Percentiles rank a stretch among this genome's conserved stretches.
Evolutionary conservation across 2,329 filamentous ascomycete species (phyloP).

Genomic region (Geosmithia flava): DNA sequence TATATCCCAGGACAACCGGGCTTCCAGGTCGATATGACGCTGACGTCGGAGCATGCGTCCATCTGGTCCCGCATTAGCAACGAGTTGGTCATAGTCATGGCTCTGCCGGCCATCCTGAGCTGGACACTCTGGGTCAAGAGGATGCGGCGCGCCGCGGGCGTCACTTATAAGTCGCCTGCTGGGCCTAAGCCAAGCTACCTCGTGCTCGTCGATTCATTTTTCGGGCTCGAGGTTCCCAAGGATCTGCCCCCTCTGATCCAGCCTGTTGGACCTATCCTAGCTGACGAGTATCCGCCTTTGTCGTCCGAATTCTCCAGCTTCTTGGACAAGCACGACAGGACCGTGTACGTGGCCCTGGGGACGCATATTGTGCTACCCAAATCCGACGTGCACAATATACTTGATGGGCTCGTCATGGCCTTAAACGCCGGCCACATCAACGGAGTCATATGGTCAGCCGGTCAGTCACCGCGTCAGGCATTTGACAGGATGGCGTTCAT

Average conservation of each 20-base stretch:
- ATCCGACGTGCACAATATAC: conserved; percentile 16
- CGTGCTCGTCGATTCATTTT: conserved; percentile 29
- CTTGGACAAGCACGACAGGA: conserved; percentile 14
- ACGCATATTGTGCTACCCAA: conserved; percentile 23
- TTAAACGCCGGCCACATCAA: conserved; percentile 17
- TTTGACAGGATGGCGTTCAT: too few relatives aligned
- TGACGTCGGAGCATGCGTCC: conserved; percentile 24
- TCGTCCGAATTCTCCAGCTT: conserved; percentile 14
- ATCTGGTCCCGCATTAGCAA: conserved; percentile 21
- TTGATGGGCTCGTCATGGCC: conserved; percentile 15
- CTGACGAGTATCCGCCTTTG: conserved; percentile 18
- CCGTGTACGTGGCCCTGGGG: conserved; percentile 26
- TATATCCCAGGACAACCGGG: conserved; percentile 29
- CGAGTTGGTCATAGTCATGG: conserved; percentile 16
- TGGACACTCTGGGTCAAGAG: conserved; percentile 15
- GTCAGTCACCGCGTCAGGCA: too few relatives aligned
- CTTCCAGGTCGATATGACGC: conserved; percentile 21
- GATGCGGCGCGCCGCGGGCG: conserved; percentile 20
- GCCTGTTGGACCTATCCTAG: conserved; percentile 25
- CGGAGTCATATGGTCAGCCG: conserved; percentile 23
- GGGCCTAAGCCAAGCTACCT: conserved; percentile 25
- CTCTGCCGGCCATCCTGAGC: conserved; percentile 14
- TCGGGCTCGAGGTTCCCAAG: conserved; percentile 25
- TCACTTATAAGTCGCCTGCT: conserved; percentile 14
- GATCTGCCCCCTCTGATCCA: conserved; percentile 26